Base-by-base conservation (phyloP, 2,329 filamentous ascomycete genomes). In the Fusarium sp. region DNA sequence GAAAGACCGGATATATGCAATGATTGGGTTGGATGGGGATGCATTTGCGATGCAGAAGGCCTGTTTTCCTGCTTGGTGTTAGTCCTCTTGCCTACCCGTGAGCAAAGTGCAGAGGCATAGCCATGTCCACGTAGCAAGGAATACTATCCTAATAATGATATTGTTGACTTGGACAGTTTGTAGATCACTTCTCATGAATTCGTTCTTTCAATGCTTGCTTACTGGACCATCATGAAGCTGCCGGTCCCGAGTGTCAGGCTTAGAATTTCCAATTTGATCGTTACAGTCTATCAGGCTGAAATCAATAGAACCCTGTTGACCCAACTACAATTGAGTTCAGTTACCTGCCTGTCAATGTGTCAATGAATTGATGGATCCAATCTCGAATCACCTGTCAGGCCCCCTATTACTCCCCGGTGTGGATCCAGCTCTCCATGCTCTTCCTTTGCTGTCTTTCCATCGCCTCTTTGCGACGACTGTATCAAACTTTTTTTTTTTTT, bases 401-500 rank as follows among this genome's bases (percentile, higher is more conserved):
- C 61, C 58, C 61, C 49, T 53, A 22, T 31, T 69, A 54, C 48
- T 66, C 15, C 46, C 43, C 39, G 22, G 40, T 36, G 66, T 69
- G 66, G 66, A 52, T 56, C 65, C 51, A 20, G n/a, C 39, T 52
- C 53, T 50, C 59, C 45, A 68, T 46, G 33, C 51, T 62, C 66
- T 69, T 69, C 66, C 55, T 49, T 60, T 60, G 38, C 48, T 55
- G 44, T 57, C 56, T 56, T 40, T 53, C 38, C 31, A 31, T 68
- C 44, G 58, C 61, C 66, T 68, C 58, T 49, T 28, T 63, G n/a
- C 58, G 44, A 6, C 44, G 49, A 50, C 50, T 34, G 15, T 44
- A 48, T 39, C 49, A n/a, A n/a, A n/a, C n/a, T 58, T 36, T 73
- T 73, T 48, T 73, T 73, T 20, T 20, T 20, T 20, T 38, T 42